phyloP scores from a whole-genome alignment of 2,329 filamentous ascomycete species.

The Penicillium sp. region DNA sequence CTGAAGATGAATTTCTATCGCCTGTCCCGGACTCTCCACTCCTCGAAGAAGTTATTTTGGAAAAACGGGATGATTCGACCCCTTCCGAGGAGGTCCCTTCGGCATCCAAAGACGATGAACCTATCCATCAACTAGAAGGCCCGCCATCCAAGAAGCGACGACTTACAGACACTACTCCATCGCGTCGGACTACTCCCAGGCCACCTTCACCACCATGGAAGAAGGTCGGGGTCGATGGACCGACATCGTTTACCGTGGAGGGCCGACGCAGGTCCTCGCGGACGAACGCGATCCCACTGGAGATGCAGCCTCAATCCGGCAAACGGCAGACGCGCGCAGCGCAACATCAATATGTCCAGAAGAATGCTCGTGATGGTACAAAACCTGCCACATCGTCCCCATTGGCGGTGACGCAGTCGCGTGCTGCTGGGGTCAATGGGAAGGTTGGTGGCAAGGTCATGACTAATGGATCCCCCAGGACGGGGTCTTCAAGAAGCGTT shows the following conservation, averaged over 20 bases:
- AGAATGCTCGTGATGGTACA: slow-evolving; percentile 34
- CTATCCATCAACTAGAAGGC: slow-evolving; percentile 41
- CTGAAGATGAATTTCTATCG: slow-evolving; percentile 48
- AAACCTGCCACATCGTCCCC: slow-evolving; percentile 41
- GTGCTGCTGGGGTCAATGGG: slow-evolving; percentile 37
- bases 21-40: slow-evolving; percentile 35
- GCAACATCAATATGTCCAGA: slow-evolving; percentile 43
- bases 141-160: slow-evolving; percentile 55
- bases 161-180: slow-evolving; percentile 44
- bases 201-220: slow-evolving; percentile 88
- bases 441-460: slow-evolving; percentile 39
- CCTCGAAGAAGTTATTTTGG: slow-evolving; percentile 30
- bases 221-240: slow-evolving; percentile 80
- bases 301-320: slow-evolving; percentile 55
- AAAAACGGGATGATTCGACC: slow-evolving; percentile 32
- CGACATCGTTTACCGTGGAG: slow-evolving; percentile 77
- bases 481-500: slow-evolving; percentile 30
- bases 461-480: slow-evolving; percentile 42
- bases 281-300: slow-evolving; percentile 56
- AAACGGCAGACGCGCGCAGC: slow-evolving; percentile 54
- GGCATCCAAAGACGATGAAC: slow-evolving; percentile 40
- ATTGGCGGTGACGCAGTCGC: slow-evolving; percentile 37
- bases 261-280: slow-evolving; percentile 67
- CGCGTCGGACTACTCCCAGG: slow-evolving; percentile 48
- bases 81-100: slow-evolving; percentile 34